Percentiles rank a stretch among this genome's conserved stretches.
phyloP scores from a whole-genome alignment of 495 filamentous ascomycete genomes.

The Xylaria flabelliformis region DNA sequence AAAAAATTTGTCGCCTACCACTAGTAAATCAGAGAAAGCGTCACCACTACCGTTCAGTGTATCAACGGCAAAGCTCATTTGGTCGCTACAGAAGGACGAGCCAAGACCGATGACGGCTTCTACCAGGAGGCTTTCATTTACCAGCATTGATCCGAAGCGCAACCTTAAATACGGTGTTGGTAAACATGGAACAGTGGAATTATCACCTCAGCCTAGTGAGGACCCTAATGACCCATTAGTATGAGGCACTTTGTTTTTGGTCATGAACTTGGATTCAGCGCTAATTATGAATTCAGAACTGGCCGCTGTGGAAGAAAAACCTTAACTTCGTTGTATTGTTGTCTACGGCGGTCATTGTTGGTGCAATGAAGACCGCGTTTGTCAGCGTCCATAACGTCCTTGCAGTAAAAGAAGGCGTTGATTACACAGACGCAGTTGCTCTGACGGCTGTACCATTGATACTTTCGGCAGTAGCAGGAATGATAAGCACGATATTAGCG shows the following conservation, averaged over 20 bases:
- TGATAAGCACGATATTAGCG: conserved; percentile 46
- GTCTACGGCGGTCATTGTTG: conserved; percentile 48
- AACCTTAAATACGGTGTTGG: conserved; percentile 55
- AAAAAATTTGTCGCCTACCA: conserved; percentile 23
- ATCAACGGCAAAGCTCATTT: conserved; percentile 24
- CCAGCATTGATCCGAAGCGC: conserved; percentile 44
- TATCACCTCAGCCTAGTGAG: conserved; percentile 58
- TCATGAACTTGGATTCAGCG: conserved; percentile 4
- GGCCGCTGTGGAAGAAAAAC: conserved; percentile 57
- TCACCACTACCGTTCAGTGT: conserved; percentile 24
- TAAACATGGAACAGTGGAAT: conserved; percentile 49
- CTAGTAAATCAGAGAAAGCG: conserved; percentile 20
- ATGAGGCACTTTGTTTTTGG: conserved; percentile 26
- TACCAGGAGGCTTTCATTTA: conserved; percentile 45
- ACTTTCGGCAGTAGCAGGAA: conserved; percentile 51
- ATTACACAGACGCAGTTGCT: conserved; percentile 52
- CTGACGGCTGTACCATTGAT: conserved; percentile 58
- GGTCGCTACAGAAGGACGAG: conserved; percentile 33
- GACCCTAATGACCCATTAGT: conserved; percentile 57
- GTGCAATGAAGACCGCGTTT: conserved; percentile 58
- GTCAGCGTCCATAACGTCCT: conserved; percentile 53
- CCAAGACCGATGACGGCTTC: conserved; percentile 39
- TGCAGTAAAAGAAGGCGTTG: conserved; percentile 45
- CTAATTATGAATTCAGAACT: conserved; percentile 46
- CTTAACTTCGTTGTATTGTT: conserved; percentile 51